phyloP scores from a whole-genome alignment of 208 protist species.

The Crithidia acanthocephali region DNA sequence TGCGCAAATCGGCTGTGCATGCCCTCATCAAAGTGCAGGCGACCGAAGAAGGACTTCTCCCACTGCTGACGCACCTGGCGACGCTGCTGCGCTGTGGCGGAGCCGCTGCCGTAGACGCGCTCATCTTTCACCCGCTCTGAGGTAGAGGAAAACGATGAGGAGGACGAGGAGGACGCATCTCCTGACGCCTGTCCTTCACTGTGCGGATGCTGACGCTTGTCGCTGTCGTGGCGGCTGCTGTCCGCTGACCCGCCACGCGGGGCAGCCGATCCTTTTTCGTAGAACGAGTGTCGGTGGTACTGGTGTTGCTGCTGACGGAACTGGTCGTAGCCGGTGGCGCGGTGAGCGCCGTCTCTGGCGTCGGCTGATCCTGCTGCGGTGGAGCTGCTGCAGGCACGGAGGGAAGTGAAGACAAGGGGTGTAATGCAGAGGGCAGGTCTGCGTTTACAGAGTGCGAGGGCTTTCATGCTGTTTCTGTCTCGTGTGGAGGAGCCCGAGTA shows the following conservation, averaged over 20 bases:
- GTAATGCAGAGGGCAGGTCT: not conserved
- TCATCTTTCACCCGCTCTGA: constrained; percentile 23
- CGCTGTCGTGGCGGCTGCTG: not conserved
- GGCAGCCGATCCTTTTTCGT: constrained; percentile 44
- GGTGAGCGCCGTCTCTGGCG: not conserved
- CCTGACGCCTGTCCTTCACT: not conserved
- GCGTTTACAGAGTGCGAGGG: not conserved
- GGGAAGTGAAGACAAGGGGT: not conserved
- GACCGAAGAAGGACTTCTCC: constrained; percentile 90
- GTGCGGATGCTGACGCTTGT: constrained; percentile 3
- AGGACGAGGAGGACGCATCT: constrained; percentile 16
- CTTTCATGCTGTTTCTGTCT: not conserved
- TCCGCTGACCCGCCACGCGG: not conserved
- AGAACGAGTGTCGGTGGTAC: constrained; percentile 56
- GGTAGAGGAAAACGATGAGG: constrained; percentile 5
- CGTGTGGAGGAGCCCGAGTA: too few relatives aligned
- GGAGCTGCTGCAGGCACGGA: constrained; percentile 4
- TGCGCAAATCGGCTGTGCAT: constrained; percentile 78
- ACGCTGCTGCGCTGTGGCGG: constrained; percentile 66
- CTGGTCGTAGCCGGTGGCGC: constrained; percentile 28
- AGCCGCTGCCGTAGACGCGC: constrained; percentile 30
- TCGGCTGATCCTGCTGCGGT: not conserved
- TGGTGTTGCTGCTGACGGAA: constrained; percentile 42
- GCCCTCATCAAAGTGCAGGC: constrained; percentile 78
- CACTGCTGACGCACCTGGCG: constrained; percentile 61